Base-by-base conservation (phyloP, 164 flowering plant genomes). In the Vitis amurensis region DNA sequence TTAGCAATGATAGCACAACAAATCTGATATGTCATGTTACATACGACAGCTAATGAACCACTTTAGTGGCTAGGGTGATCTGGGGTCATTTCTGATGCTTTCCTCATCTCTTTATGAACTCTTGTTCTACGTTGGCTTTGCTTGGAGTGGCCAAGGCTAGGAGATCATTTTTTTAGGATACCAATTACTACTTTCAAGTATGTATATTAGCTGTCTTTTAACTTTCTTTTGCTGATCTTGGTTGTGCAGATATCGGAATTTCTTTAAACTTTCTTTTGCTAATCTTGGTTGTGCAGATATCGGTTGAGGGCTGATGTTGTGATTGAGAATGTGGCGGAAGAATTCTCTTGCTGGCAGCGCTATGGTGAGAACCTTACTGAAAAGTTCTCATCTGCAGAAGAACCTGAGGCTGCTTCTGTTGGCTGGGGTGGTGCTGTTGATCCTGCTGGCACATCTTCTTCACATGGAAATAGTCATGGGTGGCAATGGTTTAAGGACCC, bases 401-500 rank as follows among this genome's bases (percentile, higher is more conserved):
- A 93, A 56, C 93, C 91, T 1, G 98, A 89, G 60, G 89, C 89
- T 72, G 81, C 84, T 53, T 50, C 85, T 65, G 76, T 95, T 65
- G 99, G 98, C 49, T 91, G 87, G 87, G 97, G 92, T 68, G 83
- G 77, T 50, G 74, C 74, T 44, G 80, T 81, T 79, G 97, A 93
- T 76, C 68, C 1, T 49, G 59, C 92, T 49, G 94, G 86, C 44
- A 55, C 71, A 68, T 87, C 97, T 63, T 66, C 97, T 70, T 66
- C 92, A 57, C 83, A 72, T 60, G 97, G 92, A 73, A 79, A 74
- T 77, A 61, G 66, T 55, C 31, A 12, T 71, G 97, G 97, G 17
- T 93, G 89, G 94, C 86, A 80, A 68, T 96, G 99, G 98, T 79
- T 79, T 76, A 87, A 85, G 67, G 99, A 96, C 83, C 98, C 99